Conservation (phyloP, 352 stramenopile species). For the Hyaloperonospora brassicae region DNA sequence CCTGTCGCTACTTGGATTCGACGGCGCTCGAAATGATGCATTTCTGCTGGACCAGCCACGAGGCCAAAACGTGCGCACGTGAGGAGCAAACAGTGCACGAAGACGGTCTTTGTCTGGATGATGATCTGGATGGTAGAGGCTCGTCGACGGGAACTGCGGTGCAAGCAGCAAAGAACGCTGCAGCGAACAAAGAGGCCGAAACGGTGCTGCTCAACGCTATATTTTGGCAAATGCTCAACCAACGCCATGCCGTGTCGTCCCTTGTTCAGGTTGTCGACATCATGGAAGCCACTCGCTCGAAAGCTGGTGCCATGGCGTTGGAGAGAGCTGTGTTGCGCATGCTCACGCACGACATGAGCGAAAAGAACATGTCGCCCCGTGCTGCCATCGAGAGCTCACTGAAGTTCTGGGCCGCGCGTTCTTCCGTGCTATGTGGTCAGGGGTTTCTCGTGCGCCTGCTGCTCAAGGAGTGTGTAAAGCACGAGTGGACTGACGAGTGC, state of each 20-base stretch:
- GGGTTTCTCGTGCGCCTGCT: slow-evolving; percentile 44
- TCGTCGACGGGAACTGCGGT: slow-evolving; percentile 8
- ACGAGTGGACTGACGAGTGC: slow-evolving; percentile 26
- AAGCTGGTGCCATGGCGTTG: slow-evolving; percentile 27
- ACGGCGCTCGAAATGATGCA: slow-evolving; percentile 37
- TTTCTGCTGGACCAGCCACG: slow-evolving; percentile 24
- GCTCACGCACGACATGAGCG: slow-evolving; percentile 25
- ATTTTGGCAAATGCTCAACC: slow-evolving; percentile 48
- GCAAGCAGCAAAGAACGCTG: slow-evolving; percentile 7
- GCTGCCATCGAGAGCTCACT: slow-evolving; percentile 27
- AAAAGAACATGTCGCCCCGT: slow-evolving; percentile 18
- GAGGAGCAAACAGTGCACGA: slow-evolving; percentile 20
- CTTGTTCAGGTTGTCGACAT: slow-evolving; percentile 32
- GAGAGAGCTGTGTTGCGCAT: slow-evolving; percentile 27
- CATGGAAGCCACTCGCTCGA: slow-evolving; percentile 31
- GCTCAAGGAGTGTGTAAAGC: slow-evolving; percentile 27
- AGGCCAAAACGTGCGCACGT: slow-evolving; percentile 17
- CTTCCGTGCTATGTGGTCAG: slow-evolving; percentile 30
- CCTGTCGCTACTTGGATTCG: slow-evolving; percentile 23
- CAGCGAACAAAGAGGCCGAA: slow-evolving; percentile 22
- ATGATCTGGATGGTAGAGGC: slow-evolving; percentile 8
- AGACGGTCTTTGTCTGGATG: slow-evolving; percentile 13
- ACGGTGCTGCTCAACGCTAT: slow-evolving; percentile 37
- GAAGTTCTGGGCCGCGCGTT: slow-evolving; percentile 27
- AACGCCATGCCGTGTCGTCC: slow-evolving; percentile 23